Evolutionary conservation across 176 grass and related monocot species (phyloP), one percentile per base, ranked within the genome.

Genomic region (Bothriochloa decipiens): DNA sequence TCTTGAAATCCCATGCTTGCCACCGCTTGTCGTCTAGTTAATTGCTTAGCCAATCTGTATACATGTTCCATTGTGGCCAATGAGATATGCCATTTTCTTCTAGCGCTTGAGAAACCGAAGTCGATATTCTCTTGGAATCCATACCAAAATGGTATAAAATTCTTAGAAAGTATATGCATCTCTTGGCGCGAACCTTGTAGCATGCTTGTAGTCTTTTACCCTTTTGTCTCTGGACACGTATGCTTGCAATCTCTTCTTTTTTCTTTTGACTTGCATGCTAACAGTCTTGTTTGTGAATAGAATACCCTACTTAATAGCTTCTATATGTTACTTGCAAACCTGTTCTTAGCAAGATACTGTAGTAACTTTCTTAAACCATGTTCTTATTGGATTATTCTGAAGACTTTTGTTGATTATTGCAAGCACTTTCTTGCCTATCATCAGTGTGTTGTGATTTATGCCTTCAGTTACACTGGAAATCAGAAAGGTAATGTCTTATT

Each of bases 171-270:
- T 36, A 6, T 36, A 6, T 36, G 1, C 17, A 1, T 70, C 47
- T 69, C 68, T 43, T 70, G 27, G 41, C 27, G 8, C 50, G 55
- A 1, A 14, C 50, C 49, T 76, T 89, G 64, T 70, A 40, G 0
- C 29, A 42, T 82, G 33, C 55, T 49, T 47, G 20, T 4, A 64
- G 23, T 77, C n/a, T 46, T 32, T 32, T 32, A 32, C 29, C 2
- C 29, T 32, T 46, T n/a, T 72, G 26, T 40, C 35, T 69, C 4
- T 18, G 2, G 15, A 29, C 25, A 50, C 41, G 0, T 18, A 43
- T 86, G 53, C 55, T 72, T 80, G 55, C 49, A 40, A 23, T 72
- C 10, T 78, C 26, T 64, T 65, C 13, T 65, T 64, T 63, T 27
- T 49, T 4, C 3, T 18, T 27, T 49, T 8, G 12, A 28, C 42